Evolutionary conservation across 2,329 filamentous ascomycete species (phyloP).

Genomic region (Periglandula ipomoeae): DNA sequence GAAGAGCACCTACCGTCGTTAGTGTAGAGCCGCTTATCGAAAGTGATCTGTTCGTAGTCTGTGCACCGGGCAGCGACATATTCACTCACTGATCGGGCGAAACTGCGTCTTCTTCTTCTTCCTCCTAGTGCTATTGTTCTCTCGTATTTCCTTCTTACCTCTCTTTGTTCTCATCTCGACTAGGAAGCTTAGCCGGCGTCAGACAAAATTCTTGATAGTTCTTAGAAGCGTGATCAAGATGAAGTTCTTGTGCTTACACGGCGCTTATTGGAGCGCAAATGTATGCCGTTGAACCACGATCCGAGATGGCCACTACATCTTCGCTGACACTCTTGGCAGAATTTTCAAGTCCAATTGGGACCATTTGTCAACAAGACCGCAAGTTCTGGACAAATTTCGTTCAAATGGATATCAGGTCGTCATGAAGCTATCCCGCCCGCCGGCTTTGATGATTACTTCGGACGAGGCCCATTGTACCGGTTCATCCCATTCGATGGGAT

Average conservation of each 20-base stretch:
- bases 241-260: slow-evolving; percentile 49
- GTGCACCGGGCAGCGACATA: too few relatives aligned
- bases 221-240: slow-evolving; percentile 21
- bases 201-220: too few relatives aligned
- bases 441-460: slow-evolving; percentile 49
- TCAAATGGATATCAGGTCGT: slow-evolving; percentile 43
- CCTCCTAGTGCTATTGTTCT: too few relatives aligned
- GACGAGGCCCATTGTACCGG: slow-evolving; percentile 43
- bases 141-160: too few relatives aligned
- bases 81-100: too few relatives aligned
- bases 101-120: too few relatives aligned
- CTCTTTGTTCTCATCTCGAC: neutral
- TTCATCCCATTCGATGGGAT: slow-evolving; percentile 41
- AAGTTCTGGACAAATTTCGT: slow-evolving; percentile 16
- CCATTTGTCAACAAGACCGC: slow-evolving; percentile 16
- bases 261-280: slow-evolving; percentile 47
- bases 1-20: too few relatives aligned
- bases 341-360: slow-evolving; percentile 46
- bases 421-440: slow-evolving; percentile 39
- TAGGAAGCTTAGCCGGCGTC: neutral
- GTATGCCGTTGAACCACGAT: slow-evolving; percentile 24
- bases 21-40: too few relatives aligned
- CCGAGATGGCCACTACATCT: neutral
- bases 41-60: too few relatives aligned
- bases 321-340: slow-evolving; percentile 23